phyloP scores from a whole-genome alignment of 2,329 filamentous ascomycete species.

The Aspergillus calidoustus region DNA sequence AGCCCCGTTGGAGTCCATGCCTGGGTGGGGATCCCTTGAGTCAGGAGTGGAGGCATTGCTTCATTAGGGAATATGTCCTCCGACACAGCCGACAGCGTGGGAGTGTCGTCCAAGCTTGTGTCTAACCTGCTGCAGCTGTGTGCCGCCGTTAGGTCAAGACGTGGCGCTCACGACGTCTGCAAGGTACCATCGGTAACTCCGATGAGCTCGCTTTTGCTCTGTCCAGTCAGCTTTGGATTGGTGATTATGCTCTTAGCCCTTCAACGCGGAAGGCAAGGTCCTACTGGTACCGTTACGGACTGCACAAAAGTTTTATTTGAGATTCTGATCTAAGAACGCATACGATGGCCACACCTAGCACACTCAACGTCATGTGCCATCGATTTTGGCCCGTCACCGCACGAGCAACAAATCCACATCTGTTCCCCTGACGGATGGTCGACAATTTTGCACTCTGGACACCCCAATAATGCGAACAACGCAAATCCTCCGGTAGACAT shows the following conservation, averaged over 20 bases:
- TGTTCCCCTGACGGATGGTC: neutral
- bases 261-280: neutral
- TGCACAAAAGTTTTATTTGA: neutral
- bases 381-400: neutral
- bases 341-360: neutral
- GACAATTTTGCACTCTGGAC: neutral
- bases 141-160: neutral
- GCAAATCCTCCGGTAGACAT: neutral
- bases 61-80: neutral
- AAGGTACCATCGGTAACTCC: neutral
- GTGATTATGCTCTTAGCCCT: neutral
- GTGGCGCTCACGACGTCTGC: neutral
- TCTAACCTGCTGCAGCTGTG: neutral
- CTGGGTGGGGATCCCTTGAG: neutral
- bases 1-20: no score
- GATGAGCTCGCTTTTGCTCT: neutral
- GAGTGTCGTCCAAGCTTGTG: neutral
- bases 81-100: neutral
- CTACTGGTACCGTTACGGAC: neutral
- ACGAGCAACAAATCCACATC: neutral
- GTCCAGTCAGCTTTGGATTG: no score
- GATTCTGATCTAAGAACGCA: neutral
- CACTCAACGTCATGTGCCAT: neutral
- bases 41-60: neutral
- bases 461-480: neutral